Evolutionary conservation across 345 rosid genomes (phyloP).

Genomic region (Hypericum perforatum): DNA sequence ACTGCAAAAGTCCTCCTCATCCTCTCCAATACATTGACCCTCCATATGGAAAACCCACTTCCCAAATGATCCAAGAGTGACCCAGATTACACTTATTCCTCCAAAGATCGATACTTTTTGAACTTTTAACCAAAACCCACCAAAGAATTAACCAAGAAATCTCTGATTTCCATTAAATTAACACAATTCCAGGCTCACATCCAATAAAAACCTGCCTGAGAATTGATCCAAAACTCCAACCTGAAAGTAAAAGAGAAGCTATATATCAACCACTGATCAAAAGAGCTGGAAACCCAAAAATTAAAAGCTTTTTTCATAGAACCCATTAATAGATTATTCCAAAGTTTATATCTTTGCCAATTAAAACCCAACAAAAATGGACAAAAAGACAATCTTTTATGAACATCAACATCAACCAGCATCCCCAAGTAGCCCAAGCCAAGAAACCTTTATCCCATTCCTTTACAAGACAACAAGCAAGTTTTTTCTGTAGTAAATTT

Average conservation of each 20-base stretch:
- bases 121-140: conserved; percentile 10
- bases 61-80: not conserved
- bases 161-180: conserved; percentile 4
- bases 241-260: too few relatives aligned
- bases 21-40: conserved; percentile 42
- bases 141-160: conserved; percentile 19
- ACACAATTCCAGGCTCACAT: conserved; percentile 1
- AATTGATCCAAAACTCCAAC: conserved; percentile 4
- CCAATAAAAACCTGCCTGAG: conserved; percentile 5
- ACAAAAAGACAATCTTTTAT: conserved; percentile 5
- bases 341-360: conserved; percentile 17
- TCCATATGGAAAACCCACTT: conserved; percentile 37
- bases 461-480: too few relatives aligned
- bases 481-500: too few relatives aligned
- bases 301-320: too few relatives aligned
- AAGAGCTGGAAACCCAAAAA: too few relatives aligned
- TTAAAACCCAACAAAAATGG: conserved; percentile 2
- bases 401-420: conserved; percentile 9
- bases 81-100: not conserved
- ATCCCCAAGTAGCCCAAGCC: too few relatives aligned
- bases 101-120: conserved; percentile 20
- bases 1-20: conserved; percentile 87
- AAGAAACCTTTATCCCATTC: too few relatives aligned
- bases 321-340: not conserved
- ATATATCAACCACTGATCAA: too few relatives aligned